Base-by-base conservation (phyloP, 164 flowering plant species). In the Vitis rotundifolia region DNA sequence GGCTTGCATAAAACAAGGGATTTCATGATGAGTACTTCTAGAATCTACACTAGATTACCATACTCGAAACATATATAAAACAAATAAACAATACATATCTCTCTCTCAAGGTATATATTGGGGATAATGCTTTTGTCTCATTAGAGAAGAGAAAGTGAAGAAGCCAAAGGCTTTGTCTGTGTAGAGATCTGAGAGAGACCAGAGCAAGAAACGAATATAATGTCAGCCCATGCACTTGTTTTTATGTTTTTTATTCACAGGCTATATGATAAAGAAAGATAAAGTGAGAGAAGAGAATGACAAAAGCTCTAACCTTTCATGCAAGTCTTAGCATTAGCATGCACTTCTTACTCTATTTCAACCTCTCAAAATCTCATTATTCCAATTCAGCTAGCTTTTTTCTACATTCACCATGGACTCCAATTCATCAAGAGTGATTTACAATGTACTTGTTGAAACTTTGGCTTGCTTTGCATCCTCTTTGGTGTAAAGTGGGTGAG, bases 101-200 rank as follows among this genome's bases (percentile, higher is more conserved):
- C 44, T 37, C 44, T 37, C 44, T 37, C 44, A 37, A 37, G 44
- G 0, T 37, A 37, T 6, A 37, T 37, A 37, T 37, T 3, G 76
- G 77, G 73, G 53, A 83, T 80, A 60, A 11, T 70, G 68, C 85
- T 85, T 85, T 84, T 88, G 93, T 89, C 89, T 85, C 65, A 82
- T 78, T 80, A 59, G 68, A 68, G 64, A 77, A 68, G 64, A 22
- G 68, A 80, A 84, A 81, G 88, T 67, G 77, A 64, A 37, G 44
- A 37, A 74, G 69, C 61, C 64, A 49, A 52, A 22, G 26, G 11
- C 63, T 70, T 73, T 71, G 73, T 71, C 79, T 62, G 63, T 54
- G 37, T 52, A 52, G 68, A 71, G 76, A 75, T 83, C 80, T 72
- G 63, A 72, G 58, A 31, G 26, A 22, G 26, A 22, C 74, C 71